A percentile compares a stretch with the other conserved stretches of the same genome.
phyloP scores from a whole-genome alignment of 768 basidiomycete genomes.

The Boletellus ananas region DNA sequence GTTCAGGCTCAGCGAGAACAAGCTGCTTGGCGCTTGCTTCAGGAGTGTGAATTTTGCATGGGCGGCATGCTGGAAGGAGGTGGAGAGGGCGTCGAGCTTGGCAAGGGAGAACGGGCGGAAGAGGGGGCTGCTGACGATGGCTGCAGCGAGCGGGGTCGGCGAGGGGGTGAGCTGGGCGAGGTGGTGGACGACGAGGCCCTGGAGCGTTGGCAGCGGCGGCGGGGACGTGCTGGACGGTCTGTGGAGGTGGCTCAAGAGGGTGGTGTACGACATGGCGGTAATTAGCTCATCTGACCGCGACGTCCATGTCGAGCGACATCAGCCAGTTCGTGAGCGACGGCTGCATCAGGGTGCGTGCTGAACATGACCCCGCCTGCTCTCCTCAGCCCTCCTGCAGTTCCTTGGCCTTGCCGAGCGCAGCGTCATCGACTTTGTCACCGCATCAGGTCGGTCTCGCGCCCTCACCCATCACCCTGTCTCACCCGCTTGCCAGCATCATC shows the following conservation, averaged over 20 bases:
- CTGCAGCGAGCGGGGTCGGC: constrained; percentile 33
- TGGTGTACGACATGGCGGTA: constrained; percentile 18
- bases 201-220: constrained; percentile 19
- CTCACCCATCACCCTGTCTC: not conserved
- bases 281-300: too few species aligned
- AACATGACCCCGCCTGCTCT: not conserved
- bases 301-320: constrained; percentile 56
- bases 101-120: constrained; percentile 29
- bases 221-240: constrained; percentile 19
- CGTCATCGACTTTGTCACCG: constrained; percentile 83
- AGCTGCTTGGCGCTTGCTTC: constrained; percentile 26
- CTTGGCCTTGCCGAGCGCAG: constrained; percentile 82
- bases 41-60: constrained; percentile 26
- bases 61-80: constrained; percentile 31
- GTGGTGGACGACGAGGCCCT: constrained; percentile 27
- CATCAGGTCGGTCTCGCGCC: constrained; percentile 57
- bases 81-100: constrained; percentile 26
- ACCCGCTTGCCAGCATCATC: constrained; percentile 51
- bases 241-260: constrained; percentile 26
- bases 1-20: constrained; percentile 36
- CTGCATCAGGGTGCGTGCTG: constrained; percentile 53
- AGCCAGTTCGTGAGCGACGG: constrained; percentile 78
- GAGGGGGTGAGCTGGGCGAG: constrained; percentile 25
- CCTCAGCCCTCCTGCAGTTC: constrained; percentile 43
- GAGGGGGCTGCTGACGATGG: constrained; percentile 29